Evolutionary conservation across 371 early-diverging fungal species (phyloP).

Genomic region (Gilbertella persicaria): DNA sequence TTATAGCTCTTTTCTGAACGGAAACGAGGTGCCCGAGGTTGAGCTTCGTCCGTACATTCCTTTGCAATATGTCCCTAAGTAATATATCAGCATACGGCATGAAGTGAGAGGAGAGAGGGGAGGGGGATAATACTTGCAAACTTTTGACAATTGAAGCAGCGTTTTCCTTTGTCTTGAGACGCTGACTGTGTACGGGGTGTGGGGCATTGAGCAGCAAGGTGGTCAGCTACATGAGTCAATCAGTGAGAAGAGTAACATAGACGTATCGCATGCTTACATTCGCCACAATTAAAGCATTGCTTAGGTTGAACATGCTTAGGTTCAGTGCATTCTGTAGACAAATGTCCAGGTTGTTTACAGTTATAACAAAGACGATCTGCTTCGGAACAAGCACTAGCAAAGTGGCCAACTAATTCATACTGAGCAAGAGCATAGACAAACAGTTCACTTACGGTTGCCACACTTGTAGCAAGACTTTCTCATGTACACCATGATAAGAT

Average conservation of each 20-base stretch:
- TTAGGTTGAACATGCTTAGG: conserved; percentile 56
- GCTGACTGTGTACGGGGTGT: conserved; percentile 20
- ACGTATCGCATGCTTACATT: conserved; percentile 40
- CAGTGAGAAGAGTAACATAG: not conserved
- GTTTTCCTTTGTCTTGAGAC: conserved; percentile 11
- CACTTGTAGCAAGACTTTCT: conserved; percentile 60
- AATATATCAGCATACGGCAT: too few species aligned
- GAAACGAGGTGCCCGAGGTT: conserved; percentile 12
- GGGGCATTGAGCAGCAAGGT: conserved; percentile 62
- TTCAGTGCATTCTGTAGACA: conserved; percentile 55
- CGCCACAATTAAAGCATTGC: conserved; percentile 64
- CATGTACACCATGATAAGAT: conserved; percentile 39
- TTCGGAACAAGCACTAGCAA: conserved; percentile 52
- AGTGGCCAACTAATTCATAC: conserved; percentile 47
- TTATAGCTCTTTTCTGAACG: conserved; percentile 8
- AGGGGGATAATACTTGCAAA: too few species aligned
- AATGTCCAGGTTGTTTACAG: conserved; percentile 64
- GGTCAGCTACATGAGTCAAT: conserved; percentile 49
- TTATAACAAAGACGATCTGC: conserved; percentile 60
- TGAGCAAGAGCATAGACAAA: not conserved
- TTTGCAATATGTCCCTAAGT: conserved; percentile 65
- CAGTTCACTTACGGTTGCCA: conserved; percentile 47
- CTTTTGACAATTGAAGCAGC: conserved; percentile 61
- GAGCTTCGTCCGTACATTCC: conserved; percentile 46
- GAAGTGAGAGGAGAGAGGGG: too few species aligned